Conservation (phyloP, 306 rosid genomes). For the Begonia loranthoides region DNA sequence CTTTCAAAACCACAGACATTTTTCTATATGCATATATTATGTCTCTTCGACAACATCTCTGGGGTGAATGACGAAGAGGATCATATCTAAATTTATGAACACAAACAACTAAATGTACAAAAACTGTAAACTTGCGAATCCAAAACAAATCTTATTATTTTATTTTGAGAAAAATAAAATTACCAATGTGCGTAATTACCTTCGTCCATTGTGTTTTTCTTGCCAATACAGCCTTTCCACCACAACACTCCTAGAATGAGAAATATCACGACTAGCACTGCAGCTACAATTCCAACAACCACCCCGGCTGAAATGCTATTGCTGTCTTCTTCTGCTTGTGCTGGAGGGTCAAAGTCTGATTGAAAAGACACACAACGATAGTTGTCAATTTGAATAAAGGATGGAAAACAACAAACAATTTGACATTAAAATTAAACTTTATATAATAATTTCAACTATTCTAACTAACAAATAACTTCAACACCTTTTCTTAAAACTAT, state of each 20-base stretch:
- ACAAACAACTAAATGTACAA: too few relatives aligned
- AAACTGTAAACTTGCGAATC: too few relatives aligned
- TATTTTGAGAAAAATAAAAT: too few relatives aligned
- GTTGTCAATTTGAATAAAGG: too few relatives aligned
- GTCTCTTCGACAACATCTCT: not conserved
- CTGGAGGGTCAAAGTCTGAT: constrained; percentile 18
- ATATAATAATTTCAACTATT: too few relatives aligned
- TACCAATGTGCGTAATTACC: constrained; percentile 11
- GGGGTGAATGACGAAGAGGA: not conserved
- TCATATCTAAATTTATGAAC: too few relatives aligned
- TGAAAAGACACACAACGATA: constrained; percentile 4
- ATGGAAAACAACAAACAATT: too few relatives aligned
- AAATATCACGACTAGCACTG: constrained; percentile 11
- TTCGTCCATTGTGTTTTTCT: constrained; percentile 13
- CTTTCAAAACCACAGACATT: not conserved
- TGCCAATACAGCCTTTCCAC: constrained; percentile 14
- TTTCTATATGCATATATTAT: not conserved
- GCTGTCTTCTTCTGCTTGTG: constrained; percentile 1
- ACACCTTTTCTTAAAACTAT: too few relatives aligned
- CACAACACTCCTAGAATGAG: constrained; percentile 14
- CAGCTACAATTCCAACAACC: constrained; percentile 20
- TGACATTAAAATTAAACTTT: too few relatives aligned
- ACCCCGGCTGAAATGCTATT: constrained; percentile 12
- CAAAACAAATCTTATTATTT: too few relatives aligned
- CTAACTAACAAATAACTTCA: too few relatives aligned